Base-by-base conservation (phyloP, 2,329 filamentous ascomycete genomes). In the Fusarium denticulatum region DNA sequence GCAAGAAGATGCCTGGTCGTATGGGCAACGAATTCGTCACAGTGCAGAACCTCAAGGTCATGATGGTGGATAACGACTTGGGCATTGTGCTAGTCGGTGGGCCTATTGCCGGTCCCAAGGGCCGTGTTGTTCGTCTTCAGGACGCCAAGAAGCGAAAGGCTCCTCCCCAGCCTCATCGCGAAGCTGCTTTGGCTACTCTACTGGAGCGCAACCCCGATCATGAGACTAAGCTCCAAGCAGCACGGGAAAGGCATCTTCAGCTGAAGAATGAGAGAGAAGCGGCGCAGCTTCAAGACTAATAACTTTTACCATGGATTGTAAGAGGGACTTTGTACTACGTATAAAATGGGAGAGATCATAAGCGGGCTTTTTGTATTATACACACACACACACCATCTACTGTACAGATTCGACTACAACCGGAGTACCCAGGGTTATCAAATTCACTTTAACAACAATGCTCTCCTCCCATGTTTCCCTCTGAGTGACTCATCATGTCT, bases 1-100 rank as follows among this genome's bases (percentile, higher is more conserved):
- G 96, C 69, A 99, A 99, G 90, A 96, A 95, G 85, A 99, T 99
- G 96, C 91, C 96, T 7, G 96, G 96, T 62, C 91, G 94, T 67
- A 98, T 99, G 96, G 96, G 96, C 73, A 93, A 93, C 74, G 89
- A 97, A 83, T 91, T 90, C 76, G 93, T 95, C 63, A 99, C 96
- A 53, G 88, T 96, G 65, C 95, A 98, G 88, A 98, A 97, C 83
- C 85, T 98, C 77, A 93, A 92, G 84, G 91, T 99, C 60, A 85
- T 99, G 81, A 92, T 94, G 86, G 92, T 97, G 39, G 95, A 98
- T 84, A 89, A 91, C 77, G 92, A 93, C 82, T 92, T 95, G 79
- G 96, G 96, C 26, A 90, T 97, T 77, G 90, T 99, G 66, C 90
- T 98, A 60, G 91, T 99, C 73, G 94, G 93, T 83, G 96, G 96